Evolutionary conservation across 768 basidiomycete genomes (phyloP), one percentile per base, ranked within the genome.

Genomic region (Hericium erinaceus): DNA sequence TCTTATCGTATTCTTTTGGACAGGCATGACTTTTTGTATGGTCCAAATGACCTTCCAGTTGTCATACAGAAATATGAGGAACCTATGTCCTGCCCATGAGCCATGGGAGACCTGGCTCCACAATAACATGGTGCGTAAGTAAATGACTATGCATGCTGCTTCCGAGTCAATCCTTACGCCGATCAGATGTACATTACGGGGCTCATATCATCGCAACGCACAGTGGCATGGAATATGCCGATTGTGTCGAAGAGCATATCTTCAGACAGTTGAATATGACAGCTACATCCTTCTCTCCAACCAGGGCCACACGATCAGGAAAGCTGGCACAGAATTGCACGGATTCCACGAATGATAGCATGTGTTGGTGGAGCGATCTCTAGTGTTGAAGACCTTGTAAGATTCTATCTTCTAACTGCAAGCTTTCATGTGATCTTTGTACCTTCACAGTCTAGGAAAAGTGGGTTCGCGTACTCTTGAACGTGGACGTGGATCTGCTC

Each of bases 161-260:
- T 39, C 44, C 22, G 12, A 18, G 18, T 2, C 15, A 46, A 11
- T 10, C 3, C 6, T 16, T 18, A n/a, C 46, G 15, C 6, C 52
- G 11, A 1, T 18, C 50, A 78, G 75, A 75, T 78, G 75, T 77
- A 69, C 58, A 67, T 71, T 52, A 58, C 70, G 69, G 59, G 4
- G 55, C 71, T 0, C 62, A 77, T 46, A 60, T 79, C 10, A 57
- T 79, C 24, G 60, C 65, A 9, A 67, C 54, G 20, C 73, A 74
- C 48, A 58, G 70, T n/a, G n/a, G 64, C 2, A 49, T 68, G 2
- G 22, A 22, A 22, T 79, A 74, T 57, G 61, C 65, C 8, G 65
- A 71, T 2, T 81, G 77, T 38, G 75, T 78, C 16, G 60, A 68
- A n/a, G 68, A 70, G 24, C 75, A 76, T 8, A 69, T 80, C 10